phyloP scores from a whole-genome alignment of 176 grass and related monocot species.

The Eleusine indica region DNA sequence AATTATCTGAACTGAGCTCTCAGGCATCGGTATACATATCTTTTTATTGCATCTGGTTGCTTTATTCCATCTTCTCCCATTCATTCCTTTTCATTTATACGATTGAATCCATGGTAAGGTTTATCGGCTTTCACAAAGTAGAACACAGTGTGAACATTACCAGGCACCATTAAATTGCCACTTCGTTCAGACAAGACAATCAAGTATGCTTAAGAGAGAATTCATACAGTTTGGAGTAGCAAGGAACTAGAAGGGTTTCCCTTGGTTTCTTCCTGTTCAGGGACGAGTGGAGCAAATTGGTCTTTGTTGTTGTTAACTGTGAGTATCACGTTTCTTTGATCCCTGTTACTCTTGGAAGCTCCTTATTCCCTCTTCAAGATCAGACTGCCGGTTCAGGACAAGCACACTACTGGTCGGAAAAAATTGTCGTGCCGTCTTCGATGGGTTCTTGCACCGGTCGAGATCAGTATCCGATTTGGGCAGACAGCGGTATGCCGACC shows the following conservation, averaged over 20 bases:
- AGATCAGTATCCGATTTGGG: slow-evolving; percentile 27
- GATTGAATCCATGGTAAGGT: neutral
- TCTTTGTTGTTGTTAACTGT: neutral
- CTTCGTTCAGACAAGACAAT: neutral
- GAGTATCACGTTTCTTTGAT: slow-evolving; percentile 21
- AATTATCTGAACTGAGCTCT: slow-evolving; percentile 39
- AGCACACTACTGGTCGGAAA: slow-evolving; percentile 24
- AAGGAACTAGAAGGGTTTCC: neutral
- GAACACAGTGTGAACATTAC: neutral
- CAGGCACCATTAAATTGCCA: neutral
- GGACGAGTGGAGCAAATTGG: neutral
- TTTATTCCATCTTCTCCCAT: slow-evolving; percentile 39
- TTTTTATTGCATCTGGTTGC: slow-evolving; percentile 21
- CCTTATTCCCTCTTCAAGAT: slow-evolving; percentile 15
- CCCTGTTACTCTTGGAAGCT: slow-evolving; percentile 32
- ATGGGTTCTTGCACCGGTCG: slow-evolving; percentile 7
- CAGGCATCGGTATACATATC: slow-evolving; percentile 25
- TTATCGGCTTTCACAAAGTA: slow-evolving; percentile 2
- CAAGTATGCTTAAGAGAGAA: neutral
- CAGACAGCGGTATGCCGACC: slow-evolving; percentile 11
- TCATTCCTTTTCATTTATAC: slow-evolving; percentile 20
- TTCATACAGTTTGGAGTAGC: neutral
- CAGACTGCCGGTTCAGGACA: slow-evolving; percentile 24
- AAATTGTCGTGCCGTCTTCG: neutral
- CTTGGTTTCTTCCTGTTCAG: slow-evolving; percentile 20